A percentile compares a stretch with the other conserved stretches of the same genome.
Evolutionary conservation across 2,329 filamentous ascomycete genomes (phyloP).

Genomic region (Aspergillus spinulosporus): DNA sequence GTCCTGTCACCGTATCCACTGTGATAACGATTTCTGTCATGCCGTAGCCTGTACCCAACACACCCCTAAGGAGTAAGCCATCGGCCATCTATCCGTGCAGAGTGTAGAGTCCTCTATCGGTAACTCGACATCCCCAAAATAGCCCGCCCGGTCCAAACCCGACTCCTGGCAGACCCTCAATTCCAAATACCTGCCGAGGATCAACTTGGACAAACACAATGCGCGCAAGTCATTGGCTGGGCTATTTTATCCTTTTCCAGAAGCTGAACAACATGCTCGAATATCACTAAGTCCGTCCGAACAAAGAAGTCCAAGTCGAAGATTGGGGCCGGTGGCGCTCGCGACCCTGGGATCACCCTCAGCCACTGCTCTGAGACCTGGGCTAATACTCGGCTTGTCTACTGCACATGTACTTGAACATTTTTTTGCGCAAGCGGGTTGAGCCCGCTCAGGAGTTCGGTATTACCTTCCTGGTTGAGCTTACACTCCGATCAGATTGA

Average conservation of each 20-base stretch:
- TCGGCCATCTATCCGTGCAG: neutral
- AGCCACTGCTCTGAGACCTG: neutral
- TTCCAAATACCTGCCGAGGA: neutral
- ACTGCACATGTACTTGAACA: neutral
- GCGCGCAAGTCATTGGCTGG: neutral
- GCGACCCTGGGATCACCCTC: neutral
- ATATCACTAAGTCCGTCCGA: no score
- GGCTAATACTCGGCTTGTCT: neutral
- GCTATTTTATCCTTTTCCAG: neutral
- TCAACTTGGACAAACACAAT: neutral
- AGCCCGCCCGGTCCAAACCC: neutral
- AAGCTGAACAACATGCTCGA: neutral
- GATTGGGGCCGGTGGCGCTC: neutral
- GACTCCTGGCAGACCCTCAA: neutral
- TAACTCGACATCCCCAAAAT: neutral
- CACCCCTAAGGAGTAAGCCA: neutral
- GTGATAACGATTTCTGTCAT: neutral
- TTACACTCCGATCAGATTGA: neutral
- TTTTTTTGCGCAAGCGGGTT: neutral
- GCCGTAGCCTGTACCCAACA: neutral
- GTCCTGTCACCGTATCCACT: neutral
- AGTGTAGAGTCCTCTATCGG: neutral
- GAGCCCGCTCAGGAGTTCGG: no score
- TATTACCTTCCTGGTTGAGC: no score
- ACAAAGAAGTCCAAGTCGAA: neutral